These are phyloP conservation scores for Pueraria montana DNA, from an alignment of 306 rosid species.

Conservation along the genomic window DNA sequence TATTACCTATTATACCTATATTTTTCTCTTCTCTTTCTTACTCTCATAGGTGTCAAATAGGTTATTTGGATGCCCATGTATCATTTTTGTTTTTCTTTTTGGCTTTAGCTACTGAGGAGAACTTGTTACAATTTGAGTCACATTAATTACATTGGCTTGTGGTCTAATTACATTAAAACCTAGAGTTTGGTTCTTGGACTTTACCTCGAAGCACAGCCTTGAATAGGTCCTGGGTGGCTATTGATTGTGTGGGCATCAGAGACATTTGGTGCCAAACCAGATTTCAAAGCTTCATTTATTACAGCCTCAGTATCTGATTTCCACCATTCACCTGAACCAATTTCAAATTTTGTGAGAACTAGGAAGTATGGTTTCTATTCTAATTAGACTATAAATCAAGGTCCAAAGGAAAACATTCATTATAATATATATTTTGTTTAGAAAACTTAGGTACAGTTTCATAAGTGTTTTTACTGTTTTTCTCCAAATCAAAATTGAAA, in stretches of 20 bases:
- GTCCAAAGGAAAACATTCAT: constrained; percentile 2
- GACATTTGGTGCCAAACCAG: constrained; percentile 87
- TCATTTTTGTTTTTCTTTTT: too few species aligned
- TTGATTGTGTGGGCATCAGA: constrained; percentile 90
- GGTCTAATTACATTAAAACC: background rate
- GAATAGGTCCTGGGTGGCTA: constrained; percentile 71
- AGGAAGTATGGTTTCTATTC: background rate
- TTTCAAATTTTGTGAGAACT: constrained; percentile 23
- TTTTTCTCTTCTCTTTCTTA: too few species aligned
- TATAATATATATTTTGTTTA: too few species aligned
- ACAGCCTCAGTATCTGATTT: constrained; percentile 86
- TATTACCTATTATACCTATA: too few species aligned
- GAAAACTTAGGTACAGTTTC: too few species aligned
- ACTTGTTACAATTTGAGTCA: constrained; percentile 13
- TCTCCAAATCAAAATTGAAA: too few species aligned
- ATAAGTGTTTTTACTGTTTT: too few species aligned
- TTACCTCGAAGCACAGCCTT: constrained; percentile 70
- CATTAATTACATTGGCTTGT: background rate
- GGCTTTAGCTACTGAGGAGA: background rate
- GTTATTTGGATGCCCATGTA: too few species aligned
- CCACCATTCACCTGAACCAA: constrained; percentile 94
- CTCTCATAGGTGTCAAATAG: too few species aligned
- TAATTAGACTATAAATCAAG: background rate
- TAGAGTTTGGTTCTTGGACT: background rate
- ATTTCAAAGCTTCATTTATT: constrained; percentile 78